Evolutionary conservation across 345 rosid genomes (phyloP), one percentile per base, ranked within the genome.

Genomic region (Dimocarpus longan): DNA sequence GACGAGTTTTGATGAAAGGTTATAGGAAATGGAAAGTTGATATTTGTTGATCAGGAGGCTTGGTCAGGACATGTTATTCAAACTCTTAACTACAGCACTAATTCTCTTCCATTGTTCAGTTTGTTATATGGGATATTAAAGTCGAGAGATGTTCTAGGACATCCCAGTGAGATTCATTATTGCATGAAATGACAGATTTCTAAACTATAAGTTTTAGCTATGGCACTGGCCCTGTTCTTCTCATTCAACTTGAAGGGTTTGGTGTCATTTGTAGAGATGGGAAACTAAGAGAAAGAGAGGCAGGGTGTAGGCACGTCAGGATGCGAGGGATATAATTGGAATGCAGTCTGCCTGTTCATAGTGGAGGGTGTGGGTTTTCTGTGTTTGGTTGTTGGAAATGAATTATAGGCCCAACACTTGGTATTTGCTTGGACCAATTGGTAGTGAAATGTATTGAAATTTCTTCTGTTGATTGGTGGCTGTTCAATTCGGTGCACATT

Each of bases 1-100:
- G 71, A 73, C 76, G 16, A 84, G 73, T 37, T 56, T 48, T 75
- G 56, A 74, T 62, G 71, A 21, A 62, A 48, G 5, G 24, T 39
- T 5, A 37, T 71, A 70, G 52, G 46, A 56, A 19, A 54, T 70
- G 66, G 73, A 73, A 79, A 75, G 66, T 63, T 79, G 77, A 72
- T 71, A 28, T 50, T 12, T 71, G 63, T 63, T 42, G 60, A 42
- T 54, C 46, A 16, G 11, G 76, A 64, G 74, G 68, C 71, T 77
- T 71, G 60, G 48, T 50, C 44, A 56, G 82, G 46, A 46, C 67
- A 64, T 28, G 32, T 70, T 77, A 46, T 73, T 71, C 66, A 18
- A 60, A 76, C 19, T 26, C 19, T 26, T 73, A 46, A 54, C 44
- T 44, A 2, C 66, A 2, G 50, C 8, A 52, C 54, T 44, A 15